Evolutionary conservation across 1,284 basidiomycete genomes (phyloP).

Genomic region (Phenoliferia sp.): DNA sequence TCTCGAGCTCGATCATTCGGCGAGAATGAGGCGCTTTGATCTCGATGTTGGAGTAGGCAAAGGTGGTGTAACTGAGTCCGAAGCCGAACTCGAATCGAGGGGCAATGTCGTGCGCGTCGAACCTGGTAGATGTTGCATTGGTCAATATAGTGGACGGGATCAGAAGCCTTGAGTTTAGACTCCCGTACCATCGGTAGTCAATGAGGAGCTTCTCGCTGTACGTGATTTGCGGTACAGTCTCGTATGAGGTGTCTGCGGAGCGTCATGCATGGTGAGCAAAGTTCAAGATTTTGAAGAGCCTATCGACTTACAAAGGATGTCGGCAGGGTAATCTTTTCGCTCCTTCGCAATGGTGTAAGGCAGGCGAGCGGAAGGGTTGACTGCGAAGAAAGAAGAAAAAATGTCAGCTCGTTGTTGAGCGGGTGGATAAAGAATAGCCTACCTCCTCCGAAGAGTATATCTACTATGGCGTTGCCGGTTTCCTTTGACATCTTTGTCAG

Average conservation of each 20-base stretch:
- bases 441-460: slow-evolving; percentile 42
- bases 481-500: slow-evolving; percentile 13
- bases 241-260: slow-evolving; percentile 12
- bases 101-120: slow-evolving; percentile 44
- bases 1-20: not conserved
- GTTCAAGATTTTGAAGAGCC: not conserved
- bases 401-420: not conserved
- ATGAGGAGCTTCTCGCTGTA: slow-evolving; percentile 56
- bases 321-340: slow-evolving; percentile 54
- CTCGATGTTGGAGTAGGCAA: slow-evolving; percentile 40
- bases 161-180: not conserved
- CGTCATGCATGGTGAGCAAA: not conserved
- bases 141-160: slow-evolving; percentile 4
- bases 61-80: slow-evolving; percentile 47
- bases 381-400: slow-evolving; percentile 38
- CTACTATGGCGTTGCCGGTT: slow-evolving; percentile 37
- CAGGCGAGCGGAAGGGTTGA: slow-evolving; percentile 49
- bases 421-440: slow-evolving; percentile 17
- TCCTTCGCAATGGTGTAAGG: slow-evolving; percentile 57
- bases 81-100: slow-evolving; percentile 49
- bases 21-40: slow-evolving; percentile 23
- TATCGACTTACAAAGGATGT: not conserved
- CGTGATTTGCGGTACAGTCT: slow-evolving; percentile 17
- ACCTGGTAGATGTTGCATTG: slow-evolving; percentile 34
- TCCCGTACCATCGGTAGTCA: slow-evolving; percentile 31